Evolutionary conservation across 1,284 basidiomycete genomes (phyloP).

Genomic region (Ceratobasidium sp.): DNA sequence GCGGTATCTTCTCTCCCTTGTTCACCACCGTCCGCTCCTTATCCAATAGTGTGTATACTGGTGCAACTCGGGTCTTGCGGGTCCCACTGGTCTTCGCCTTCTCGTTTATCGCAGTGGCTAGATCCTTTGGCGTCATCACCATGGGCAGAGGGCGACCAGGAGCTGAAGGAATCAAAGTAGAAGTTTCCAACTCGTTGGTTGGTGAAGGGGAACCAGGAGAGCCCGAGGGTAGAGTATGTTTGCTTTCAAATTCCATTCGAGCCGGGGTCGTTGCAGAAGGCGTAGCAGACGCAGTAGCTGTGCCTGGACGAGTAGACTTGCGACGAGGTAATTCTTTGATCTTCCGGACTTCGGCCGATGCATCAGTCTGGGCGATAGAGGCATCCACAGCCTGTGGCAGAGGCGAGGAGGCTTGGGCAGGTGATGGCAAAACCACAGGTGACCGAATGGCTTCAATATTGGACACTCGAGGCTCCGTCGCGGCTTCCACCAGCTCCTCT

Average conservation of each 20-base stretch:
- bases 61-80: background rate
- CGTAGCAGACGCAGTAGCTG: background rate
- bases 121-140: background rate
- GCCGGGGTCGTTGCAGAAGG: no score
- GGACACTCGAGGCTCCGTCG: background rate
- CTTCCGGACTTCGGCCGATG: background rate
- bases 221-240: no score
- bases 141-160: background rate
- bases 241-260: no score
- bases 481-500: background rate
- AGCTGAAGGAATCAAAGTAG: background rate
- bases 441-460: no score
- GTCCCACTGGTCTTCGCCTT: background rate
- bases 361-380: background rate
- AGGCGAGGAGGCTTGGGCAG: background rate
- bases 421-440: no score
- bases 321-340: background rate
- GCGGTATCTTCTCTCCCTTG: slow-evolving; percentile 12
- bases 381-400: background rate
- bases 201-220: background rate
- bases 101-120: background rate
- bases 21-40: background rate
- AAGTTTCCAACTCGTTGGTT: background rate
- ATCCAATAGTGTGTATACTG: slow-evolving; percentile 4
- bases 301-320: background rate